phyloP scores from a whole-genome alignment of 1,284 basidiomycete species.

The Papiliotrema fonsecae region DNA sequence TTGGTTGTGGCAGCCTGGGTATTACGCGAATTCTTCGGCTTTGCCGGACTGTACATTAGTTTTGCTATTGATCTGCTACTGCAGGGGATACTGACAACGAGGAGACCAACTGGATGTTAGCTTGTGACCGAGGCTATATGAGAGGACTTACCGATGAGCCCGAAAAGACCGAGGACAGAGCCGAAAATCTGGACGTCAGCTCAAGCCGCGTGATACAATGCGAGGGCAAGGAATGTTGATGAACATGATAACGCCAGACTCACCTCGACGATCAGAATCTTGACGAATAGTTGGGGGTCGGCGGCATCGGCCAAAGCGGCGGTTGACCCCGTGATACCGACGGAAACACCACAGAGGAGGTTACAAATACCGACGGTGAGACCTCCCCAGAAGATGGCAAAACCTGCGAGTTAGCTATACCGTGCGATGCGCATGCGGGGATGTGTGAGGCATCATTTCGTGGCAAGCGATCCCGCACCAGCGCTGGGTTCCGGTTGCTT shows the following conservation, averaged over 20 bases:
- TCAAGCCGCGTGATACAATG: neutral
- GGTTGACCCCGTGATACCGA: slow-evolving; percentile 86
- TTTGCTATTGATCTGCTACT: neutral
- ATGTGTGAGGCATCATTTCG: neutral
- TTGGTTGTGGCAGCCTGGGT: neutral
- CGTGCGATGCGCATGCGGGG: neutral
- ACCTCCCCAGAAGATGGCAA: slow-evolving; percentile 90
- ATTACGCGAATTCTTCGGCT: slow-evolving; percentile 47
- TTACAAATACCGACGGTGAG: slow-evolving; percentile 83
- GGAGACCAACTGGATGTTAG: slow-evolving; percentile 44
- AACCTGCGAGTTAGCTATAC: slow-evolving; percentile 54
- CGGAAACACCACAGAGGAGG: slow-evolving; percentile 84
- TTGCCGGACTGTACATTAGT: slow-evolving; percentile 40
- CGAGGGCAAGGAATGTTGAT: neutral
- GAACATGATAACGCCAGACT: slow-evolving; percentile 2
- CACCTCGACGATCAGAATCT: slow-evolving; percentile 82
- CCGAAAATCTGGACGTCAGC: slow-evolving; percentile 67
- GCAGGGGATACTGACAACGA: slow-evolving; percentile 38
- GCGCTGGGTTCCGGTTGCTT: neutral
- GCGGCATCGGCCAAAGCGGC: slow-evolving; percentile 89
- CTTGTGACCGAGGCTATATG: neutral
- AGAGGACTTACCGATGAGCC: slow-evolving; percentile 71
- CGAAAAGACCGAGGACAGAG: slow-evolving; percentile 84
- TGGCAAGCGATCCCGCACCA: too few species aligned
- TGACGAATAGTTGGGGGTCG: slow-evolving; percentile 87